Evolutionary conservation across 108 stramenopile genomes (phyloP), one percentile per base, ranked within the genome.

Genomic region (Pseudonitzschia pungens): DNA sequence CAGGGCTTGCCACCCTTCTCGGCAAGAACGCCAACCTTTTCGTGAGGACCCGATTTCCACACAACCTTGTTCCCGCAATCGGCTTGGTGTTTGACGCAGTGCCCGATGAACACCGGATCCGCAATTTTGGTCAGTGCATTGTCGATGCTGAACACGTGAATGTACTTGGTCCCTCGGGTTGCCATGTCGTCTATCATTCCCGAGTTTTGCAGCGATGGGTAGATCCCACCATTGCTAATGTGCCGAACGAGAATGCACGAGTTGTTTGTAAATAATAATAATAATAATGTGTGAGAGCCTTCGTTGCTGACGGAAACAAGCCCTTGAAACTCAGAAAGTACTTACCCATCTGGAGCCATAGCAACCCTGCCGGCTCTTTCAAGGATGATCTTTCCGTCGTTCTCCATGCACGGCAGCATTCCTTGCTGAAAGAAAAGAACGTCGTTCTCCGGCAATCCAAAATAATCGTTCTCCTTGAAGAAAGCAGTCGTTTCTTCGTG

Each of bases 41-140:
- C 99, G 21, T 84, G 92, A 9, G 96, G 84, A 32, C 72, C 68
- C 2, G 71, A 62, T 81, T 97, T 97, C 91, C 93, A 94, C 41
- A 95, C 76, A 9, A 91, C 94, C 88, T 99, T 98, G 81, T 97
- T 97, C 6, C 97, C 99, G 65, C 94, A 94, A 73, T 98, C 96
- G 16, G 96, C 96, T 27, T 72, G 65, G 24, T 84, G 69, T 18
- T 60, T 54, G 18, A 96, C 84, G 81, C 97, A 97, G 73, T 95
- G 91, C 10, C 99, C 99, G 10, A 99, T 74, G 83, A 99, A 99
- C 8, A 75, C 71, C 0, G 99, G 97, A 83, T 99, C 99, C 20
- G 92, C 96, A 21, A 93, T 90, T 66, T 84, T 84, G 15, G 91
- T 85, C 29, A 99, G 74, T 14, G 95, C 94, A 80, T 99, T 99